These are phyloP conservation scores for Sarocladium kiliense DNA, from an alignment of 2,329 filamentous ascomycete genomes.

Conservation along the genomic window DNA sequence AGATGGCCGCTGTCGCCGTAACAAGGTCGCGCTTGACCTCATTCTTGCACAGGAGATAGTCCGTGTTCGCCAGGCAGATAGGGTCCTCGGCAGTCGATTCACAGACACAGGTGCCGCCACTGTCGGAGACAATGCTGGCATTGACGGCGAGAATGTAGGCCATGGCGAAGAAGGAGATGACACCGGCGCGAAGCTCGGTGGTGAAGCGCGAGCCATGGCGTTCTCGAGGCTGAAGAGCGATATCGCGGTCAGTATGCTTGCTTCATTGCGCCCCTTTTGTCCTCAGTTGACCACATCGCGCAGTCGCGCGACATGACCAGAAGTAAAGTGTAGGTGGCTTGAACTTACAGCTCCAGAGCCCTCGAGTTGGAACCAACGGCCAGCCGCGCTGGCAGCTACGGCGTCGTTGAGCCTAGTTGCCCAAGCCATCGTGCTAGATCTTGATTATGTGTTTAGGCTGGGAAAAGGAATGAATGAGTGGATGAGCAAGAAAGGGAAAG, in stretches of 20 bases:
- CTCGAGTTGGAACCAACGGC: slow-evolving; percentile 66
- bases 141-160: slow-evolving; percentile 22
- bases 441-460: too few species aligned
- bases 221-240: slow-evolving; percentile 30
- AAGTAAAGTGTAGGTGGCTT: not conserved
- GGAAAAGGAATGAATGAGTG: not conserved
- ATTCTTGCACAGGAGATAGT: slow-evolving; percentile 35
- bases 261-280: not conserved
- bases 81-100: slow-evolving; percentile 35
- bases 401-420: slow-evolving; percentile 31
- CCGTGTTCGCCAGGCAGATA: slow-evolving; percentile 36
- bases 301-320: not conserved
- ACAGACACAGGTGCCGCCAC: slow-evolving; percentile 12
- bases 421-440: slow-evolving; percentile 9
- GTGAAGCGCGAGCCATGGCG: slow-evolving; percentile 54
- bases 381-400: slow-evolving; percentile 55
- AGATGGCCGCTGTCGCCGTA: slow-evolving; percentile 73
- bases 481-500: not conserved
- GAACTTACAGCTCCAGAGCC: slow-evolving; percentile 64
- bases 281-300: not conserved
- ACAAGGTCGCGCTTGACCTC: slow-evolving; percentile 68
- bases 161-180: slow-evolving; percentile 42
- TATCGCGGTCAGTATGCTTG: not conserved
- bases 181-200: slow-evolving; percentile 56
- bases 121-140: slow-evolving; percentile 13